Evolutionary conservation across 768 basidiomycete species (phyloP).

Genomic region (Leccinellum albellum): DNA sequence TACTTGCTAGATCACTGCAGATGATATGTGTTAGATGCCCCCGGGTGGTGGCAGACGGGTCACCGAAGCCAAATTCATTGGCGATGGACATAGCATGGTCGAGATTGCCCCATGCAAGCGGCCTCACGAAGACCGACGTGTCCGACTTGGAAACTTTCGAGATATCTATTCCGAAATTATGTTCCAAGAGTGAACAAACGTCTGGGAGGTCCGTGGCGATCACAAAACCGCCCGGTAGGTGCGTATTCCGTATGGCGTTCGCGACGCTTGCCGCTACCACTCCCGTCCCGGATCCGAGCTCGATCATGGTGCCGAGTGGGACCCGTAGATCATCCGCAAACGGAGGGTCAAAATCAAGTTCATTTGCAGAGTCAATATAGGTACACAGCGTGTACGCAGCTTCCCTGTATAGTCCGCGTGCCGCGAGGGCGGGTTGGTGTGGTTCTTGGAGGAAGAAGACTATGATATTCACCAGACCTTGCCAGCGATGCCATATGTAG

Average conservation of each 20-base stretch:
- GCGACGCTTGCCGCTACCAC: slow-evolving; percentile 52
- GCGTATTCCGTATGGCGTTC: slow-evolving; percentile 32
- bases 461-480: slow-evolving; percentile 64
- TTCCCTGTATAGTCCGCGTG: slow-evolving; percentile 50
- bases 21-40: slow-evolving; percentile 57
- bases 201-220: slow-evolving; percentile 76
- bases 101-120: slow-evolving; percentile 68
- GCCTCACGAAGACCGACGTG: slow-evolving; percentile 38
- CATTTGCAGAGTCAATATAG: slow-evolving; percentile 46
- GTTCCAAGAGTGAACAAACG: slow-evolving; percentile 51
- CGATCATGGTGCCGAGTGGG: slow-evolving; percentile 48
- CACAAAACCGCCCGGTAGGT: slow-evolving; percentile 24
- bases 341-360: slow-evolving; percentile 52
- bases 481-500: slow-evolving; percentile 77
- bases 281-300: slow-evolving; percentile 80
- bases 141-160: neutral
- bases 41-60: neutral
- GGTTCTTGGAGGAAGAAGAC: slow-evolving; percentile 10
- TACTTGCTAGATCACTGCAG: slow-evolving; percentile 79
- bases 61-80: slow-evolving; percentile 31
- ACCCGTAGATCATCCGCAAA: slow-evolving; percentile 28
- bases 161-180: slow-evolving; percentile 30
- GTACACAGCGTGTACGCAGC: slow-evolving; percentile 57
- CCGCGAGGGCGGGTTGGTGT: neutral
- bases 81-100: slow-evolving; percentile 41